Evolutionary conservation across 176 grass and related monocot genomes (phyloP).

Genomic region (Triticum dicoccoides): DNA sequence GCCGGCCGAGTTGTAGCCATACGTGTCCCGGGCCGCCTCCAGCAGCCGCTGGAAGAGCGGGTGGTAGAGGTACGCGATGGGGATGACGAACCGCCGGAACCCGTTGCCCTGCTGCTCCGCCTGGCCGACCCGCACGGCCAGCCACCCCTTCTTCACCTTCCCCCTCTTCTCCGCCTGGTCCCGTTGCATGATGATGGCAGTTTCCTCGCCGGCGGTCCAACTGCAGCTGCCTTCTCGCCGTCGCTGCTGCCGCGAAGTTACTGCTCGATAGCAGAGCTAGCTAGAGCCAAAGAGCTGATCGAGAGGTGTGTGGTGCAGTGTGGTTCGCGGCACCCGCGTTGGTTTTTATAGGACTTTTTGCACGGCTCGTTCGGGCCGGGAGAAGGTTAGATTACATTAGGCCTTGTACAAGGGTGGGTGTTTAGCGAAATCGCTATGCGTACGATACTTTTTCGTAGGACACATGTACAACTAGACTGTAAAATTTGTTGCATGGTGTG

Average conservation of each 20-base stretch:
- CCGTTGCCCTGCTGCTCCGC: background rate
- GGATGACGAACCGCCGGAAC: too few species aligned
- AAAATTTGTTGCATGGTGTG: too few species aligned
- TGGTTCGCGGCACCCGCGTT: background rate
- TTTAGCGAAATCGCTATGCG: too few species aligned
- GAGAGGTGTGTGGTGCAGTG: slow-evolving; percentile 8
- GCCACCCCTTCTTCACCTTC: slow-evolving; percentile 96
- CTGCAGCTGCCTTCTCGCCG: background rate
- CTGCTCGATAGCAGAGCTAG: slow-evolving; percentile 9
- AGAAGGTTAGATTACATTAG: too few species aligned
- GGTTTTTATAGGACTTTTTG: slow-evolving; percentile 29
- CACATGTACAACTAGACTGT: too few species aligned
- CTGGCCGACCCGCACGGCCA: slow-evolving; percentile 66
- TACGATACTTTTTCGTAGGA: too few species aligned
- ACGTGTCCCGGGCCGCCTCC: too few species aligned
- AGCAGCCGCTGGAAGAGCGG: too few species aligned
- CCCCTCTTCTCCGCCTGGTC: slow-evolving; percentile 49
- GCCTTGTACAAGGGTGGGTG: too few species aligned
- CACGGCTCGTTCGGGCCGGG: too few species aligned
- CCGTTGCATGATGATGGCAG: slow-evolving; percentile 33
- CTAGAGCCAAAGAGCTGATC: background rate
- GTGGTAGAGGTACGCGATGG: too few species aligned
- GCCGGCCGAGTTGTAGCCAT: too few species aligned
- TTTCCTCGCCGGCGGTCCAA: background rate
- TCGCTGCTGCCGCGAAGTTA: background rate